Base-by-base conservation (phyloP, 441 rosid genomes). In the Adansonia rubrostipa region DNA sequence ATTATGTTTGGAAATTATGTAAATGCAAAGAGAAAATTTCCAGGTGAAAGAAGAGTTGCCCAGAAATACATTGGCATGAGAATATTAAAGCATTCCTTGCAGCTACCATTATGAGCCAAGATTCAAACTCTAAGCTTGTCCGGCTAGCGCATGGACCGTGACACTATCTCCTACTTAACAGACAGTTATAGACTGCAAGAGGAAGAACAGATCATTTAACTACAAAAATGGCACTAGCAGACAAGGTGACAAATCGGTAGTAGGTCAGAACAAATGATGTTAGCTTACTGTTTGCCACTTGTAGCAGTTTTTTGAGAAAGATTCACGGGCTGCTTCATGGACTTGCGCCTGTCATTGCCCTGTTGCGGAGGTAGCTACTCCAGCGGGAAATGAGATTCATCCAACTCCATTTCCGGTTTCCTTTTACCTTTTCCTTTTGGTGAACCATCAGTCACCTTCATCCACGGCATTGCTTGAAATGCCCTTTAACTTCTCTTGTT, bases 401-500 rank as follows among this genome's bases (percentile, higher is more conserved):
- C 89, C 61, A 73, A 67, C 62, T 84, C 90, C 6, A 67, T 77
- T 74, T 91, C 99, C 3, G 90, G 81, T 78, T 90, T 94, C 87
- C 92, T 87, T 85, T 96, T 6, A 77, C 80, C 87, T 84, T 90
- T 75, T 91, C 90, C 90, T 89, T 89, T 14, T 76, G 62, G 13
- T n/a, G 78, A 76, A 44, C 83, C 87, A 14, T 89, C 92, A 24
- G 72, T 85, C 51, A 74, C 75, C 84, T 87, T 89, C 93, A 2
- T 88, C 92, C 57, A 62, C 54, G 65, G 90, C 80, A 78, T 60
- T 81, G 84, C 87, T 73, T 73, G 84, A 82, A 80, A 78, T 84
- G 54, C 89, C 94, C 85, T 88, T 90, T 73, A 81, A 74, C 83
- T 88, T 89, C 77, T 90, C 95, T 53, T 85, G 90, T 76, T 90